These are phyloP conservation scores for Zoysia japonica DNA, from an alignment of 176 grass and related monocot genomes.

Conservation along the genomic window DNA sequence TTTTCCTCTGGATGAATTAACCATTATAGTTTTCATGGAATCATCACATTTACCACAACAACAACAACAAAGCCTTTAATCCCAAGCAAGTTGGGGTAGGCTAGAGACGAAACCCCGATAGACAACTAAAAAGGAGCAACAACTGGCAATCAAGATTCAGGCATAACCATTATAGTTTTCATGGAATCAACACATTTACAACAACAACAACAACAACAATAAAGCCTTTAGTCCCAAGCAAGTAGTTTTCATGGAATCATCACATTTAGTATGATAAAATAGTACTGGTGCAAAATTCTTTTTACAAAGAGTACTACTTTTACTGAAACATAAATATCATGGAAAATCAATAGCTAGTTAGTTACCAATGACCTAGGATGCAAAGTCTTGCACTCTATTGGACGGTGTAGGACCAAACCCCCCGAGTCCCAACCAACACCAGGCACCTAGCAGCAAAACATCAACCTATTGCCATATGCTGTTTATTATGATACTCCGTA, in stretches of 20 bases:
- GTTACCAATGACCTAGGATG: not conserved
- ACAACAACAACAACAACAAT: too few species aligned
- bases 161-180: too few species aligned
- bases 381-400: slow-evolving; percentile 11
- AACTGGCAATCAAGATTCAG: too few species aligned
- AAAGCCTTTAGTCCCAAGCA: too few species aligned
- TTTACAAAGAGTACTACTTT: not conserved
- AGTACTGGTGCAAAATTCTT: not conserved
- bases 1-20: not conserved
- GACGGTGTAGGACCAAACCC: not conserved
- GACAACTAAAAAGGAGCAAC: too few species aligned
- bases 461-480: not conserved
- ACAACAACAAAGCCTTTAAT: too few species aligned
- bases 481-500: slow-evolving; percentile 1
- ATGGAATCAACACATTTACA: too few species aligned
- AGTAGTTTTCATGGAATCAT: slow-evolving; percentile 4
- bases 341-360: not conserved
- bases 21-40: slow-evolving; percentile 10
- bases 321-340: not conserved
- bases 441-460: not conserved
- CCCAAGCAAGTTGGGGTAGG: too few species aligned
- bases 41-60: not conserved
- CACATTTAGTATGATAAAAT: slow-evolving; percentile 6
- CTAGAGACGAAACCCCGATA: too few species aligned
- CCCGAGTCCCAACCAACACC: slow-evolving; percentile 14